phyloP scores from a whole-genome alignment of 495 filamentous ascomycete species.

The Neurospora discreta region DNA sequence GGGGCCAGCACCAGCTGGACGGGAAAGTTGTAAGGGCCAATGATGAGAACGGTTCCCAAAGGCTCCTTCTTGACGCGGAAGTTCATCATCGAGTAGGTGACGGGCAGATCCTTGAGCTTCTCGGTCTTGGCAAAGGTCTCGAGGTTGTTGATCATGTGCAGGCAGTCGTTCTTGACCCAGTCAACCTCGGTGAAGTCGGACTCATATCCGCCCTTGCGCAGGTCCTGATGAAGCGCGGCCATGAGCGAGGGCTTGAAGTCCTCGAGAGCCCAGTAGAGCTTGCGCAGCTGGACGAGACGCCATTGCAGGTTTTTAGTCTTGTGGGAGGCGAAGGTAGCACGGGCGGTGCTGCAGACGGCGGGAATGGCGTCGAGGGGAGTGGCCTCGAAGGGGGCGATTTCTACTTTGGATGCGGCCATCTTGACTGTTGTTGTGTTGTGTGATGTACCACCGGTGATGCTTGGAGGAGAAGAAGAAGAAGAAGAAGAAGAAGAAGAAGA shows the following conservation, averaged over 20 bases:
- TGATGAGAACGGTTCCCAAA: conserved; percentile 69
- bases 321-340: conserved; percentile 59
- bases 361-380: conserved; percentile 60
- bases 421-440: not conserved
- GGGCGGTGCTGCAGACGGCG: conserved; percentile 41
- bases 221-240: conserved; percentile 61
- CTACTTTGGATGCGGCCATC: conserved; percentile 23
- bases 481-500: not conserved
- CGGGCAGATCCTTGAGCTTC: conserved; percentile 52
- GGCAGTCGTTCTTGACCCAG: conserved; percentile 67
- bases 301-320: conserved; percentile 74
- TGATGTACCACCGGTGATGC: not conserved
- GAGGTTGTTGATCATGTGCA: conserved; percentile 64
- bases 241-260: conserved; percentile 61
- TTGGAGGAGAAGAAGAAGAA: not conserved
- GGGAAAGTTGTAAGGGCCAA: conserved; percentile 91
- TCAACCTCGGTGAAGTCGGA: conserved; percentile 55
- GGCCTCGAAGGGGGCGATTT: conserved; percentile 48
- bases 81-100: conserved; percentile 52
- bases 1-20: conserved; percentile 69
- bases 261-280: conserved; percentile 82
- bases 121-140: conserved; percentile 78
- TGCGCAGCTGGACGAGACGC: conserved; percentile 73
- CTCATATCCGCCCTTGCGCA: conserved; percentile 65
- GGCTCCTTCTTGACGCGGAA: conserved; percentile 84